A percentile compares a stretch with the other conserved stretches of the same genome.
These are phyloP conservation scores for Globisporangium carolinianum DNA, from an alignment of 352 stramenopile species.

Conservation along the genomic window DNA sequence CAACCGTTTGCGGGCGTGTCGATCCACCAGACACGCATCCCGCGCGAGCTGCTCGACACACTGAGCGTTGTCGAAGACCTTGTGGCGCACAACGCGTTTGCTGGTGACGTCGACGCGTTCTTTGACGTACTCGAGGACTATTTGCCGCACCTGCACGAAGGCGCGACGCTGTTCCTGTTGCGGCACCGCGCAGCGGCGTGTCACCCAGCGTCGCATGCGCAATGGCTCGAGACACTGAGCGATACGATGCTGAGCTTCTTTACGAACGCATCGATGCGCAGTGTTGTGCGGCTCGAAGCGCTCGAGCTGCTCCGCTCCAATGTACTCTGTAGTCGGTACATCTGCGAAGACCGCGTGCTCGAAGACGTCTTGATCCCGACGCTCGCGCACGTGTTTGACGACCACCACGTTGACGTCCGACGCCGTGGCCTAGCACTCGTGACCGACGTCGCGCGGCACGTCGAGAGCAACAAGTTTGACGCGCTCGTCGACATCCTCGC, in stretches of 20 bases:
- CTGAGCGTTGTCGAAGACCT: constrained; percentile 69
- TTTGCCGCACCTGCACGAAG: constrained; percentile 50
- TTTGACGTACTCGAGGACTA: constrained; percentile 72
- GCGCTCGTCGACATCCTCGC: constrained; percentile 71
- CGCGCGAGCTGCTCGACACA: constrained; percentile 72
- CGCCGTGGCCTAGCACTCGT: constrained; percentile 52
- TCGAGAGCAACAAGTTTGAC: constrained; percentile 83
- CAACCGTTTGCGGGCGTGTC: constrained; percentile 25
- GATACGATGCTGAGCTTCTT: constrained; percentile 63
- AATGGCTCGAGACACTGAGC: constrained; percentile 61
- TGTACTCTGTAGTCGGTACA: constrained; percentile 65
- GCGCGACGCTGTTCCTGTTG: constrained; percentile 53
- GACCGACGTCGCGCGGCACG: constrained; percentile 53
- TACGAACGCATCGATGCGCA: constrained; percentile 30
- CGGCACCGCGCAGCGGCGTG: constrained; percentile 47
- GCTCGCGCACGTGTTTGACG: constrained; percentile 63
- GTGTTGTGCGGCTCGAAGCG: constrained; percentile 53
- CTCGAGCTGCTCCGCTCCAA: constrained; percentile 67
- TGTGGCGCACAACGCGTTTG: constrained; percentile 48
- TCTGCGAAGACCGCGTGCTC: constrained; percentile 81
- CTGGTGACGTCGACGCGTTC: constrained; percentile 65
- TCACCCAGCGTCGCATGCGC: constrained; percentile 55
- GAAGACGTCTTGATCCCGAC: constrained; percentile 78
- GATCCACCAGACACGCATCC: constrained; percentile 69
- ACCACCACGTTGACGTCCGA: constrained; percentile 52